Percentiles rank a stretch among this genome's conserved stretches.
Evolutionary conservation across 352 stramenopile species (phyloP).

Genomic region (Globisporangium solare): DNA sequence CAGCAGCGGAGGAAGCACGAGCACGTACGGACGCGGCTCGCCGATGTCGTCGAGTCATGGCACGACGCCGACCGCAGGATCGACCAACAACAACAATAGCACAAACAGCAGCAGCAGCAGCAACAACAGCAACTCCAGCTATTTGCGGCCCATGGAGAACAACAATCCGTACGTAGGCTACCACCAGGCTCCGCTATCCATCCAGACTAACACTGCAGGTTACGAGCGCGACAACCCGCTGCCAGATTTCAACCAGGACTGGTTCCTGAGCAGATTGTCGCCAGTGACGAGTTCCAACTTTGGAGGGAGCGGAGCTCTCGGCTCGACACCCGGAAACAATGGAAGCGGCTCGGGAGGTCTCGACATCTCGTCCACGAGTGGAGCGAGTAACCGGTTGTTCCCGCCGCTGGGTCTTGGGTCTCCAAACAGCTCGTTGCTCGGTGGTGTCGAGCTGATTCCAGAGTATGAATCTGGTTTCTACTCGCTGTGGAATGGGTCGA

Average conservation of each 20-base stretch:
- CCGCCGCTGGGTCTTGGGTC: slow-evolving; percentile 16
- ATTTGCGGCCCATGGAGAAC: slow-evolving; percentile 9
- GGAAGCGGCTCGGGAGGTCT: slow-evolving; percentile 3
- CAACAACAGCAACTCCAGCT: slow-evolving; percentile 18
- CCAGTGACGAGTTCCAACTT: slow-evolving; percentile 12
- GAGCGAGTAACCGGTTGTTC: slow-evolving; percentile 7
- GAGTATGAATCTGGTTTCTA: slow-evolving; percentile 72
- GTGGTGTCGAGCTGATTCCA: slow-evolving; percentile 52
- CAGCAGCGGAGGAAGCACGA: slow-evolving; percentile 18
- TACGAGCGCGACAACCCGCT: slow-evolving; percentile 44
- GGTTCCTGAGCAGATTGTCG: slow-evolving; percentile 25
- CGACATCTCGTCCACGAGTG: slow-evolving; percentile 6
- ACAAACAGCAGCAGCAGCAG: slow-evolving; percentile 9
- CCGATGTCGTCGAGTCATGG: slow-evolving; percentile 6
- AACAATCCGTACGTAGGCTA: slow-evolving; percentile 20
- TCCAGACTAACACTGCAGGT: slow-evolving; percentile 12
- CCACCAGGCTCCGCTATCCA: slow-evolving; percentile 11
- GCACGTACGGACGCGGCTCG: slow-evolving; percentile 17
- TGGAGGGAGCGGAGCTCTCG: background rate
- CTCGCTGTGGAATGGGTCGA: slow-evolving; percentile 56
- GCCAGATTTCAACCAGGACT: slow-evolving; percentile 46
- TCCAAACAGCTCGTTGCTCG: slow-evolving; percentile 36
- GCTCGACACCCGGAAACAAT: slow-evolving; percentile 9
- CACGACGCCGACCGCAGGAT: slow-evolving; percentile 3
- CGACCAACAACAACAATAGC: background rate